Conservation (phyloP, 306 rosid species). For the Amphicarpaea edgeworthii region DNA sequence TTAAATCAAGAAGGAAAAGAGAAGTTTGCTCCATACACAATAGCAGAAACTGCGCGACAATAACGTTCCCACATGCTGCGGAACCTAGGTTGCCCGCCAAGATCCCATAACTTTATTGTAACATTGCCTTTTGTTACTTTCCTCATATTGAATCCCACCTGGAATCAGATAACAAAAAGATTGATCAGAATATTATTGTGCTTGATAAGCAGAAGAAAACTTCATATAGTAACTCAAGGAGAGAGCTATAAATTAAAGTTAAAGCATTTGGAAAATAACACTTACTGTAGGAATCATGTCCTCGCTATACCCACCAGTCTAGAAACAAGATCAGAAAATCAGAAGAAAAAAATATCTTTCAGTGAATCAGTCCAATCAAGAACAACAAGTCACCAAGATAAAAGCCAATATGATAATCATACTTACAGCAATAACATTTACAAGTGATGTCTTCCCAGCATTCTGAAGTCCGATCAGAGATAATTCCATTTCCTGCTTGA, state of each 20-base stretch:
- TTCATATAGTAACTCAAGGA: constrained; percentile 20
- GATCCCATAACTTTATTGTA: constrained; percentile 95
- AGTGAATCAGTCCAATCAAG: constrained; percentile 41
- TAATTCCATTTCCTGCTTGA: constrained; percentile 97
- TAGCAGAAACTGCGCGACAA: constrained; percentile 93
- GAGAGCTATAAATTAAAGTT: constrained; percentile 15
- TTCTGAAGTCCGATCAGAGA: constrained; percentile 94
- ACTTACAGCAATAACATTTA: constrained; percentile 89
- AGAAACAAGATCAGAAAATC: constrained; percentile 37
- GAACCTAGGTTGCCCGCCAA: constrained; percentile 96
- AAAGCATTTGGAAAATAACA: constrained; percentile 38
- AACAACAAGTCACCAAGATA: constrained; percentile 5
- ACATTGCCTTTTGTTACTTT: constrained; percentile 95
- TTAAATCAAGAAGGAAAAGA: constrained; percentile 36
- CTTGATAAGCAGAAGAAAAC: constrained; percentile 32
- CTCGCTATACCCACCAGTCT: constrained; percentile 96
- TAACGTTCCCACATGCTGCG: constrained; percentile 99
- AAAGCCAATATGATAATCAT: constrained; percentile 28
- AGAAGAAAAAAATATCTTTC: not conserved
- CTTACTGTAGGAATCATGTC: constrained; percentile 96
- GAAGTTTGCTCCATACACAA: constrained; percentile 67
- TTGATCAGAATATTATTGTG: constrained; percentile 11
- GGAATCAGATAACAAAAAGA: constrained; percentile 47
- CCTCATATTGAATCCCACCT: constrained; percentile 96
- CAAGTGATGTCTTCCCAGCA: constrained; percentile 96